Percentiles rank a stretch among this genome's conserved stretches.
These are phyloP conservation scores for Craterostigma plantagineum DNA, from an alignment of 257 asterid species.

Conservation along the genomic window DNA sequence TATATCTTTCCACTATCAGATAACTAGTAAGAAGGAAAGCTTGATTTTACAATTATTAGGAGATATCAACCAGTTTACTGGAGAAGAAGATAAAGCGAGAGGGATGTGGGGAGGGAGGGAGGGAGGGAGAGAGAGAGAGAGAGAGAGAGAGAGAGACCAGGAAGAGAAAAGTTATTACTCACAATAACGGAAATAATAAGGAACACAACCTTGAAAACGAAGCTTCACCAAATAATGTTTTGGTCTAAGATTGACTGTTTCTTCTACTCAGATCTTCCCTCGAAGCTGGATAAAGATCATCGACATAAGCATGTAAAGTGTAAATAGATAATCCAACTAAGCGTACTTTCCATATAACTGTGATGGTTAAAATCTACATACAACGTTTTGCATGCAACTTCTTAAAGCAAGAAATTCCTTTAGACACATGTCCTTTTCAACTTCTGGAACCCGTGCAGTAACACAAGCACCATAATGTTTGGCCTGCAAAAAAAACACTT, in stretches of 20 bases:
- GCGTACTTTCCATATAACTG: neutral
- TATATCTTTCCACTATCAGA: slow-evolving; percentile 9
- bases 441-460: slow-evolving; percentile 64
- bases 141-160: slow-evolving; percentile 1
- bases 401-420: slow-evolving; percentile 58
- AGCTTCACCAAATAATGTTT: too few relatives aligned
- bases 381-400: slow-evolving; percentile 75
- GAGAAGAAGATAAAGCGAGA: too few relatives aligned
- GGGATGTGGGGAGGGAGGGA: neutral
- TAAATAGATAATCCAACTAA: neutral
- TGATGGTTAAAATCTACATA: slow-evolving; percentile 12
- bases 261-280: slow-evolving; percentile 31
- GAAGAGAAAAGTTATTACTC: neutral
- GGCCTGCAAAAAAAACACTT: slow-evolving; percentile 34
- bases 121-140: slow-evolving; percentile 4
- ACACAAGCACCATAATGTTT: slow-evolving; percentile 75
- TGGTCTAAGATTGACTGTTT: slow-evolving; percentile 7
- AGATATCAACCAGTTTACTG: neutral
- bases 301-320: slow-evolving; percentile 7
- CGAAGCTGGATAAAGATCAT: slow-evolving; percentile 9
- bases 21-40: too few relatives aligned
- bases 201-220: too few relatives aligned
- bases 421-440: slow-evolving; percentile 67
- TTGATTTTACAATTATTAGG: neutral
- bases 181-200: slow-evolving; percentile 11